Evolutionary conservation across 2,329 filamentous ascomycete genomes (phyloP), one percentile per base, ranked within the genome.

Genomic region (Cladosporium colombiae): DNA sequence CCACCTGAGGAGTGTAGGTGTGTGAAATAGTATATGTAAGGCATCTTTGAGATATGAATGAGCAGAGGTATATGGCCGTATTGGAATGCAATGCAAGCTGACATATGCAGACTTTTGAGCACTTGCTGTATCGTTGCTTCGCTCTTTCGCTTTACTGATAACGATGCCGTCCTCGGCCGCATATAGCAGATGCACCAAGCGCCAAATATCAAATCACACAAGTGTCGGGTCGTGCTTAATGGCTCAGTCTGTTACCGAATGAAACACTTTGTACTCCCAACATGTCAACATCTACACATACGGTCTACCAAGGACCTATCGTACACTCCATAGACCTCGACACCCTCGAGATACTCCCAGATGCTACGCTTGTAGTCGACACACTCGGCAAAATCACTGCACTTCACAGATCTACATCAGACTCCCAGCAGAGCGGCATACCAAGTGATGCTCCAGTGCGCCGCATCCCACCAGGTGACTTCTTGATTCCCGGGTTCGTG

Each of bases 401-500:
- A 14, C 64, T 67, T 23, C 33, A 27, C 53, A 57, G 35, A 14
- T 23, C 27, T 13, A 23, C 66, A 10, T 2, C 14, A 21, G 21
- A 27, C 6, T 23, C 8, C n/a, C 59, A 58, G 5, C 27, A 64
- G 6, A 40, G 65, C 11, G 14, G 3, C 14, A 13, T 62, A n/a
- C 60, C 60, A 5, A 27, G 13, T 5, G 18, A 62, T 16, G 72
- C 69, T 27, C 55, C 66, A 25, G 50, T 78, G 31, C 73, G 72
- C 37, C 70, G 69, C 29, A 77, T 85, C 2, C 57, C 70, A 1
- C 76, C 73, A 8, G 80, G 80, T 46, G 76, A 85, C 55, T 86
- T 88, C 70, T 75, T 88, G 57, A 82, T 87, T 65, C 86, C 86
- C 0, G 85, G 86, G 52, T 84, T 88, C 70, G 78, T 90, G 62